These are phyloP conservation scores for Daedaleopsis nitida DNA, from an alignment of 768 basidiomycete species.

Conservation along the genomic window DNA sequence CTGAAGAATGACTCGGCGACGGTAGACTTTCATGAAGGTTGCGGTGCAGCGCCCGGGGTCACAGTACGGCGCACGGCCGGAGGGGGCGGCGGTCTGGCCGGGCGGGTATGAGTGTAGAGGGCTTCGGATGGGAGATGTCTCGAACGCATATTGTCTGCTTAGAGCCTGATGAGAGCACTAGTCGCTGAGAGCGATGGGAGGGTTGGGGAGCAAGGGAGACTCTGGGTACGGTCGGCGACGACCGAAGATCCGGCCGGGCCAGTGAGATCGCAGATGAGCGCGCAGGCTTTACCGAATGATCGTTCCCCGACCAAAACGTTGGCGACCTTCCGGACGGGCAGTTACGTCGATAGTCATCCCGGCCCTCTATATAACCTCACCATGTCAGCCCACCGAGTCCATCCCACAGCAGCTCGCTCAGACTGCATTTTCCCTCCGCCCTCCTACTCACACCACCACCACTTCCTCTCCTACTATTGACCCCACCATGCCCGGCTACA, in stretches of 20 bases:
- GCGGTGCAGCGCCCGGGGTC: not conserved
- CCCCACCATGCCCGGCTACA: slow-evolving; percentile 13
- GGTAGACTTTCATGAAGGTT: not conserved
- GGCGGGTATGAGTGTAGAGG: not conserved
- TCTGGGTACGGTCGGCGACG: slow-evolving; percentile 12
- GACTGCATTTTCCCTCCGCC: slow-evolving; percentile 7
- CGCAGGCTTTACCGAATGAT: slow-evolving; percentile 15
- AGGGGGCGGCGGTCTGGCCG: not conserved
- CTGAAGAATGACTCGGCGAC: not conserved
- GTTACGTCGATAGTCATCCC: slow-evolving; percentile 2
- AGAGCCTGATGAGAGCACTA: not conserved
- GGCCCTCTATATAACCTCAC: slow-evolving; percentile 13
- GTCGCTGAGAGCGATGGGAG: no score
- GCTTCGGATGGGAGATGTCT: not conserved
- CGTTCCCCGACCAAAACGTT: slow-evolving; percentile 7
- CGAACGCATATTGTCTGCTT: no score
- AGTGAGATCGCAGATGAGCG: slow-evolving; percentile 16
- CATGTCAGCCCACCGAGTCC: slow-evolving; percentile 7
- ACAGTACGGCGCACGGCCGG: not conserved
- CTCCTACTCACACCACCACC: slow-evolving; percentile 5
- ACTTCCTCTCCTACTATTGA: not conserved
- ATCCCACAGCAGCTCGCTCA: slow-evolving; percentile 17
- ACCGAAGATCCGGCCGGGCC: slow-evolving; percentile 21
- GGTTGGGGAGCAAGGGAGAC: not conserved
- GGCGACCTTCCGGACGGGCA: slow-evolving; percentile 1